Percentiles rank a stretch among this genome's conserved stretches.
These are phyloP conservation scores for Verticillium isaacii DNA, from an alignment of 2,329 filamentous ascomycete genomes.

Conservation along the genomic window DNA sequence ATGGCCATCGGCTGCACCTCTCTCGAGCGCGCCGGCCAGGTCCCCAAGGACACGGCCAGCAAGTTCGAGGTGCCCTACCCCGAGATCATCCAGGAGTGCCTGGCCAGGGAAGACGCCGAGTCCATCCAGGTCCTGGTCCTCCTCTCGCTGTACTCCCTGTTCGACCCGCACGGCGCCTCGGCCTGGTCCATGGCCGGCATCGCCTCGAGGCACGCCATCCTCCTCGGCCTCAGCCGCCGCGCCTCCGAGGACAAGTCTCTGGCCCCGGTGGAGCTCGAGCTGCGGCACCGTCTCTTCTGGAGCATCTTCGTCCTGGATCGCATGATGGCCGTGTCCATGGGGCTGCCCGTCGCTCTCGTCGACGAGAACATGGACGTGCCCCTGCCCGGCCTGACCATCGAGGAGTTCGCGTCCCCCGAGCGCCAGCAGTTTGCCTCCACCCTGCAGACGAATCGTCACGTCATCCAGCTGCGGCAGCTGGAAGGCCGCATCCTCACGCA, in stretches of 20 bases:
- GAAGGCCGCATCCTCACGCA: conserved; percentile 34
- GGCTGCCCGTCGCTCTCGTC: conserved; percentile 31
- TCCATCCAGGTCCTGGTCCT: conserved; percentile 36
- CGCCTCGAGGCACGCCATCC: conserved; percentile 31
- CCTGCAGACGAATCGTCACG: conserved; percentile 38
- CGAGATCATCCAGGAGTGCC: conserved; percentile 35
- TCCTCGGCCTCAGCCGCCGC: conserved; percentile 29
- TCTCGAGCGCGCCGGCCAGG: conserved; percentile 34
- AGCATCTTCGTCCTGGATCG: conserved; percentile 39
- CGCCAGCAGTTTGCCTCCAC: conserved; percentile 31
- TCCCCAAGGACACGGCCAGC: conserved; percentile 23
- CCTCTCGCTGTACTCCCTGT: conserved; percentile 36
- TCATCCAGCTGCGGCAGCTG: conserved; percentile 37
- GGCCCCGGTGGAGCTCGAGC: conserved; percentile 21
- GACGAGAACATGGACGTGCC: conserved; percentile 35
- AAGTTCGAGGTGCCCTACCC: conserved; percentile 31
- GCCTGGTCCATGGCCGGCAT: conserved; percentile 35
- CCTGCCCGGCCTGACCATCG: conserved; percentile 37
- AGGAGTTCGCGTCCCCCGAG: conserved; percentile 36
- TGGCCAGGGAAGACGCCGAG: conserved; percentile 27
- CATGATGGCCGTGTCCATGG: conserved; percentile 37
- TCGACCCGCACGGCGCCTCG: conserved; percentile 33
- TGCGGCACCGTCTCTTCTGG: conserved; percentile 37
- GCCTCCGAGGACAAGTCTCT: conserved; percentile 19
- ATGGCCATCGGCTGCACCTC: conserved; percentile 43